A percentile compares a stretch with the other conserved stretches of the same genome.
Evolutionary conservation across 2,329 filamentous ascomycete species (phyloP).

Genomic region (Apiospora rasikravindrae): DNA sequence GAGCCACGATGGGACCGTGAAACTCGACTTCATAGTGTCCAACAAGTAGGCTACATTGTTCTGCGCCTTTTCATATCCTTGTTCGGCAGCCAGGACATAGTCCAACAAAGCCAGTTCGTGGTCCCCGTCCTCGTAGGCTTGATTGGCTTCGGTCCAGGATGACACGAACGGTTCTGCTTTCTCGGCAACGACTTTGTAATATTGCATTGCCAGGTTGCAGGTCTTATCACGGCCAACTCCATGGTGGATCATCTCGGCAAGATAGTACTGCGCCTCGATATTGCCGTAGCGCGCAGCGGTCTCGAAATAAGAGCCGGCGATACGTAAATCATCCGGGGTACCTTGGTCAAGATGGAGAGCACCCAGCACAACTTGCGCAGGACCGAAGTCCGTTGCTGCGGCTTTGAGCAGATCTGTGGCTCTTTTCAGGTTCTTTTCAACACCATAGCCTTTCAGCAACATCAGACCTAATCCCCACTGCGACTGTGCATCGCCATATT

Average conservation of each 20-base stretch:
- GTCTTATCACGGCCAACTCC: slow-evolving; percentile 81
- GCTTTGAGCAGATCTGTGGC: slow-evolving; percentile 79
- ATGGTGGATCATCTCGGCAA: slow-evolving; percentile 84
- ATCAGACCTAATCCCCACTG: slow-evolving; percentile 86
- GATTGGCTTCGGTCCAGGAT: slow-evolving; percentile 82
- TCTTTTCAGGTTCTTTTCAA: slow-evolving; percentile 68
- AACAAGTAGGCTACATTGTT: slow-evolving; percentile 89
- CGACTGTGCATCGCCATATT: slow-evolving; percentile 78
- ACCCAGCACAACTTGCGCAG: slow-evolving; percentile 83
- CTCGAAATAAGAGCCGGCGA: slow-evolving; percentile 86
- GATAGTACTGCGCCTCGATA: slow-evolving; percentile 89
- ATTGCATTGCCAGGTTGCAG: slow-evolving; percentile 76
- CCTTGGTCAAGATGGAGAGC: slow-evolving; percentile 88
- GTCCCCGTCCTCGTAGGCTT: slow-evolving; percentile 80
- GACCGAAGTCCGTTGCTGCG: slow-evolving; percentile 79
- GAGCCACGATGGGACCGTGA: slow-evolving; percentile 61
- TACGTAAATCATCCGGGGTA: slow-evolving; percentile 68
- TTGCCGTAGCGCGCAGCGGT: slow-evolving; percentile 81
- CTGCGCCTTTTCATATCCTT: slow-evolving; percentile 88
- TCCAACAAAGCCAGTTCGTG: slow-evolving; percentile 79
- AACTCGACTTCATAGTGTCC: slow-evolving; percentile 70
- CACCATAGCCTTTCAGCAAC: slow-evolving; percentile 78
- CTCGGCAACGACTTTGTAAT: slow-evolving; percentile 83
- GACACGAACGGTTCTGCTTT: slow-evolving; percentile 75
- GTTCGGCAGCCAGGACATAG: slow-evolving; percentile 88